Conservation (phyloP, 305 asterid species). For the Rubia occidens region DNA sequence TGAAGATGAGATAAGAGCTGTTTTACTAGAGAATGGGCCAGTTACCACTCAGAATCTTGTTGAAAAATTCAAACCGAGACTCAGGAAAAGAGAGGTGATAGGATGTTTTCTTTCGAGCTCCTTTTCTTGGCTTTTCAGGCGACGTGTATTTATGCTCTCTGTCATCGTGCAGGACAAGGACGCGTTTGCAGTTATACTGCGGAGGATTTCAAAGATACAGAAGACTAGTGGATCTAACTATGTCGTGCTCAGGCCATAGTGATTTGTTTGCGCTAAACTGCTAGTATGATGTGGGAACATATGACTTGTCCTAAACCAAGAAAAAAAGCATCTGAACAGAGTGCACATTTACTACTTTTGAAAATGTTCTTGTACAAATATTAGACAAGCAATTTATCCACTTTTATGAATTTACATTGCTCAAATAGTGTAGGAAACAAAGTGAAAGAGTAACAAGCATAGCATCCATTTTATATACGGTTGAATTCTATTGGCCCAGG, state of each 20-base stretch:
- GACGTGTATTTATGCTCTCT: not conserved
- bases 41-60: conserved; percentile 94
- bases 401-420: not conserved
- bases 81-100: conserved; percentile 68
- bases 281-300: not conserved
- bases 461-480: not conserved
- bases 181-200: conserved; percentile 8
- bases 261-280: not conserved
- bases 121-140: not conserved
- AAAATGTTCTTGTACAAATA: not conserved
- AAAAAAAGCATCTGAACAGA: not conserved
- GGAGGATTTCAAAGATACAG: conserved; percentile 11
- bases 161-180: conserved; percentile 5
- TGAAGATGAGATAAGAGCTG: conserved; percentile 86
- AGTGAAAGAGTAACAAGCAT: not conserved
- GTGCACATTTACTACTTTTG: not conserved
- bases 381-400: not conserved
- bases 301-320: not conserved
- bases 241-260: conserved; percentile 5
- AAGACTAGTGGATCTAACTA: conserved; percentile 4
- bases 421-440: not conserved
- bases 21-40: conserved; percentile 50
- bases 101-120: not conserved
- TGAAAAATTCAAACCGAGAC: conserved; percentile 74
- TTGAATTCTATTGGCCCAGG: conserved; percentile 42